These are phyloP conservation scores for Cladophialophora carrionii DNA, from an alignment of 2,329 filamentous ascomycete species.

Conservation along the genomic window DNA sequence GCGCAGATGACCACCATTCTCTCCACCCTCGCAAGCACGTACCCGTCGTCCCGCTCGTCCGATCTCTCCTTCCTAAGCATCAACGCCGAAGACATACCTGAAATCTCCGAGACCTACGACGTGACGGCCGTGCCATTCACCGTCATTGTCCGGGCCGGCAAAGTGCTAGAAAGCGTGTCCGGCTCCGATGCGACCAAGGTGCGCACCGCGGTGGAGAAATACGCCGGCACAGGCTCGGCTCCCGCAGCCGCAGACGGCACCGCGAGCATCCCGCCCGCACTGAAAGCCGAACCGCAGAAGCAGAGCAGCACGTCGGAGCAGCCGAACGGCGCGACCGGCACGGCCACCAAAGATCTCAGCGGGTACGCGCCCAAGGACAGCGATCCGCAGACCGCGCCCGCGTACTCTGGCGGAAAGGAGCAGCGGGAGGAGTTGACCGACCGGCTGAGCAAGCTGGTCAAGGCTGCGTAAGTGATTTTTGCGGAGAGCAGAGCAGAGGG, in stretches of 20 bases:
- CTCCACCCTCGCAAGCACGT: constrained; percentile 80
- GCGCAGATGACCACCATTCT: constrained; percentile 90
- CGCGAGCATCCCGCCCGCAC: constrained; percentile 47
- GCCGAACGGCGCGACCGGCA: constrained; percentile 26
- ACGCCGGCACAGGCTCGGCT: constrained; percentile 60
- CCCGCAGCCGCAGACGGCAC: constrained; percentile 39
- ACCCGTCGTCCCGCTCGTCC: constrained; percentile 62
- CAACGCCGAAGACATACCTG: constrained; percentile 91
- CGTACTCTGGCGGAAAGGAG: constrained; percentile 53
- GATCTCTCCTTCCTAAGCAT: constrained; percentile 82
- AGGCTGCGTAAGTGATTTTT: constrained; percentile 71
- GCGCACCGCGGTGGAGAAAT: constrained; percentile 79
- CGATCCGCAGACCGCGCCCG: constrained; percentile 54
- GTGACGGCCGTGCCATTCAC: constrained; percentile 94
- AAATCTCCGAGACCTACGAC: constrained; percentile 89
- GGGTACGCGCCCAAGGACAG: constrained; percentile 50
- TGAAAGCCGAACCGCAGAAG: constrained; percentile 46
- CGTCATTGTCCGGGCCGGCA: constrained; percentile 74
- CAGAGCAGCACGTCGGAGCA: constrained; percentile 18
- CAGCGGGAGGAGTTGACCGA: constrained; percentile 83
- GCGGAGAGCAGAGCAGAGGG: background rate
- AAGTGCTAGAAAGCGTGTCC: constrained; percentile 81
- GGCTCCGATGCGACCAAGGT: constrained; percentile 88
- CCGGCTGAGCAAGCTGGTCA: constrained; percentile 80
- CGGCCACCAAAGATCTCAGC: constrained; percentile 46